Evolutionary conservation across 768 basidiomycete genomes (phyloP), one percentile per base, ranked within the genome.

Genomic region (Hemileccinum impolitum): DNA sequence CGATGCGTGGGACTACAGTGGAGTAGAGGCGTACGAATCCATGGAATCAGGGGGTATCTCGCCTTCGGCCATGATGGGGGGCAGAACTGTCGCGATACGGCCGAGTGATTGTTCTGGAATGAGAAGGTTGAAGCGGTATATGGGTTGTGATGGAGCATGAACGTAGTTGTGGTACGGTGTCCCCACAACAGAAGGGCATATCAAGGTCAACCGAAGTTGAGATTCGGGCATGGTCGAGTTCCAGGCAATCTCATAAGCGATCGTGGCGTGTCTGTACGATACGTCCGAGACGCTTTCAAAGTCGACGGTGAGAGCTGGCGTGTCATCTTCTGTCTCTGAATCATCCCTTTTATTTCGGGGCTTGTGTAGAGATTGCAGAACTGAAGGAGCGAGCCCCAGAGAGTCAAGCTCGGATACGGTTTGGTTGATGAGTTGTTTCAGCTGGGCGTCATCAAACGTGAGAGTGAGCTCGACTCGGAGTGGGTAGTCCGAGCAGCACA

Each of bases 391-490:
- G 6, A 84, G 69, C 0, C 90, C 94, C 19, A 92, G 71, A 2
- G 79, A 75, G 4, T 79, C 74, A 15, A 97, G 81, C 66, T 97
- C 94, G 10, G 71, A 67, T 1, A 88, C 90, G 32, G 93, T 80
- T 61, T 84, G 77, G 54, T 90, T 88, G 57, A 97, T 94, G 26
- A 94, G 71, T 58, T 89, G 92, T 71, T 97, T 96, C 48, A 97
- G 82, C 88, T 95, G n/a, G 7, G 15, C 11, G 31, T n/a, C 31
- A 36, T n/a, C 31, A 36, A 26, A 18, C 15, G 31, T 39, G 25
- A 34, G 25, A 34, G 12, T n/a, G 30, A 10, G 23, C 28, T 32
- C 14, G 23, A n/a, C n/a, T n/a, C n/a, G n/a, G n/a, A 14, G 26
- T 11, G 13, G 3, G 11, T n/a, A 19, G 17, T 28, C n/a, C 15